Evolutionary conservation across 805 yeast genomes (phyloP), one percentile per base, ranked within the genome.

Genomic region (Yarrowia keelungensis): DNA sequence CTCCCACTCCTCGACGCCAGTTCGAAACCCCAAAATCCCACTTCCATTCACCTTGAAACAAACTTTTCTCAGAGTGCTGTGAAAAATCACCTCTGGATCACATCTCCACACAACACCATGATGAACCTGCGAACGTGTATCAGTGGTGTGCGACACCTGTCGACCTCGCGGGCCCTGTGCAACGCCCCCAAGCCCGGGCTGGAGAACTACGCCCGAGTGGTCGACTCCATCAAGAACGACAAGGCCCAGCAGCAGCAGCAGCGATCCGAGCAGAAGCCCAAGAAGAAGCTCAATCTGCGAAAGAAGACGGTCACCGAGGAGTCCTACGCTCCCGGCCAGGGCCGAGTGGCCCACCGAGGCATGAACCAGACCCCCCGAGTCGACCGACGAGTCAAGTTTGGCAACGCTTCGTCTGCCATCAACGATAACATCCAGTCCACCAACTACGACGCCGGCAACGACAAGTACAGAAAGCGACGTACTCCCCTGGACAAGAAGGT

Each of bases 151-250:
- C 45, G 65, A 45, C 50, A 45, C 51, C 51, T 59, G 26, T 59
- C 65, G 15, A 59, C 65, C 51, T 26, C 65, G 41, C 65, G 65
- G 51, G 65, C 35, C 32, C 50, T 45, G 19, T 45, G 45, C 42
- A 59, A 59, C 65, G 65, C 39, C 42, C 12, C 67, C 67, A 62
- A 62, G 56, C 32, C 51, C 35, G 67, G 67, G 26, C 56, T 62
- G 56, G 67, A 62, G 38, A 62, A 62, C 67, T 62, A 62, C 39
- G 56, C 67, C 26, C 67, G 67, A 19, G 67, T 62, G 45, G 67
- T 62, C 11, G 67, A 62, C 56, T 62, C 67, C 45, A 47, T 62
- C 56, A 47, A 47, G 22, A 58, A 58, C 41, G 50, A 58, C 64
- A 41, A 26, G 5, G 22, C 19, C 19, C 32, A 26, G 32, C 32